phyloP scores from a whole-genome alignment of 78 protist species.

The Cavenderia fasciculata region DNA sequence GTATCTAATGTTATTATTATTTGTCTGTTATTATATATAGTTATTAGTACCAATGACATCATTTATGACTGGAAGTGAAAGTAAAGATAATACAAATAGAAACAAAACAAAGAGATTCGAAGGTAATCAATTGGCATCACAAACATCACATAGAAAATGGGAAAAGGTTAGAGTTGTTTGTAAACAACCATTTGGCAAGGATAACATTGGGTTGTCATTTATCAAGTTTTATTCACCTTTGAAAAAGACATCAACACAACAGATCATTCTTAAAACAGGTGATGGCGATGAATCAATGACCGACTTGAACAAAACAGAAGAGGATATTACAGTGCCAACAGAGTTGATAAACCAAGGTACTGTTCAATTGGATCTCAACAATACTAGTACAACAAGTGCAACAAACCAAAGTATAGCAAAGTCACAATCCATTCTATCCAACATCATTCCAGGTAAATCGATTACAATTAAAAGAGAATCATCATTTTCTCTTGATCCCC shows the following conservation, averaged over 20 bases:
- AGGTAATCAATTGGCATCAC: background rate
- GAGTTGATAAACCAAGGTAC: too few species aligned
- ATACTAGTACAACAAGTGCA: background rate
- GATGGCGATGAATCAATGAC: background rate
- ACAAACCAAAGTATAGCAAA: too few species aligned
- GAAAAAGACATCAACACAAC: background rate
- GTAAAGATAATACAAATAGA: constrained; percentile 19
- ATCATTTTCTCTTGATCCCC: background rate
- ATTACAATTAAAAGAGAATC: background rate
- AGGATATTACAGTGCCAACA: background rate
- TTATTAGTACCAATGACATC: constrained; percentile 39
- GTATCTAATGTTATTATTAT: too few species aligned
- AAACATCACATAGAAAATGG: constrained; percentile 14
- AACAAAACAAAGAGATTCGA: constrained; percentile 7
- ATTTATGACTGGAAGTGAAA: constrained; percentile 36
- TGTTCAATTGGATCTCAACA: too few species aligned
- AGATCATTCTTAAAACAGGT: background rate
- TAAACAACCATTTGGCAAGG: constrained; percentile 12
- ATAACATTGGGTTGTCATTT: constrained; percentile 4
- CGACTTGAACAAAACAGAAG: background rate
- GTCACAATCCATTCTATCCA: too few species aligned
- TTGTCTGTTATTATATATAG: background rate
- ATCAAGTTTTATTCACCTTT: constrained; percentile 20
- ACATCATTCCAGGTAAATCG: background rate
- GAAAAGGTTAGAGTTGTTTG: constrained; percentile 52